Conservation (phyloP, 179 eudicot genomes). For the Beta lomatogona region DNA sequence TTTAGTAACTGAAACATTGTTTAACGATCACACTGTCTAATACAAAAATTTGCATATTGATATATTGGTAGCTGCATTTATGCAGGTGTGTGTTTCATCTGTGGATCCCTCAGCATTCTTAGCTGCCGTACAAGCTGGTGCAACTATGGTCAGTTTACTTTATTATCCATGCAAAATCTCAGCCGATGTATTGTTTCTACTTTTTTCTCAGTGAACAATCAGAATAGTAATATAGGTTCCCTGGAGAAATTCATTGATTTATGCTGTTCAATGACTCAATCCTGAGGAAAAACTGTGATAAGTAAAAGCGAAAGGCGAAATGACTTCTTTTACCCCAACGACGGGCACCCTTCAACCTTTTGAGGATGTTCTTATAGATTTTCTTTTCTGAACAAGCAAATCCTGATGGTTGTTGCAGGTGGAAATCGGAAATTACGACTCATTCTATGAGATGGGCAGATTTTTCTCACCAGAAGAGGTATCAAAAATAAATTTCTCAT, state of each 20-base stretch:
- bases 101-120: slow-evolving; percentile 80
- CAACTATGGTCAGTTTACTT: slow-evolving; percentile 62
- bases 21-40: too few species aligned
- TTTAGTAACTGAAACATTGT: too few species aligned
- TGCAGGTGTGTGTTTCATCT: slow-evolving; percentile 87
- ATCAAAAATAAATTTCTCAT: background rate
- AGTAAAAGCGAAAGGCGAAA: too few species aligned
- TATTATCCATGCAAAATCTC: background rate
- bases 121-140: slow-evolving; percentile 90
- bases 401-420: slow-evolving; percentile 46
- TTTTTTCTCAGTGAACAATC: background rate
- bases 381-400: background rate
- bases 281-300: too few species aligned
- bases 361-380: background rate
- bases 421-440: slow-evolving; percentile 95
- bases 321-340: too few species aligned
- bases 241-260: background rate
- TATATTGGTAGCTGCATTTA: background rate
- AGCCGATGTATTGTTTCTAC: too few species aligned
- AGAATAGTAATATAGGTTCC: background rate
- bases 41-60: background rate
- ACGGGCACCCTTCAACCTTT: too few species aligned
- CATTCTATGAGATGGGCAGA: slow-evolving; percentile 77
- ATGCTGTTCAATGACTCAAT: background rate
- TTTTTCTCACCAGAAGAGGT: slow-evolving; percentile 86